Evolutionary conservation across 2,329 filamentous ascomycete species (phyloP), one percentile per base, ranked within the genome.

Genomic region (Sphaerostilbella broomeana): DNA sequence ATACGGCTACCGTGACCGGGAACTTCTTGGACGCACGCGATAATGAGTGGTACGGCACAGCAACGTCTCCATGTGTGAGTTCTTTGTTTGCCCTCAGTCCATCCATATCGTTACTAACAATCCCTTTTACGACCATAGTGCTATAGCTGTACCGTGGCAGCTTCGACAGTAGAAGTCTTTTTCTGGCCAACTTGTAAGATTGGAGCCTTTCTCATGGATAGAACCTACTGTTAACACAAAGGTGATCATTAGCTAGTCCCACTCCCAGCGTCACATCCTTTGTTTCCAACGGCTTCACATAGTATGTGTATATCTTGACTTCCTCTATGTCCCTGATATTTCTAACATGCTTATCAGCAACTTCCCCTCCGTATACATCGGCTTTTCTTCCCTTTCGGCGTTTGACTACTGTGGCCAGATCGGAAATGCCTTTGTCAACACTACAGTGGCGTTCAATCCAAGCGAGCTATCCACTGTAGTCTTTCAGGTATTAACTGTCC

Each of bases 111-210:
- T n/a, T n/a, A n/a, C n/a, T n/a, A n/a, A n/a, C n/a, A n/a, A n/a
- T n/a, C n/a, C n/a, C n/a, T 29, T 13, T 32, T 3, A n/a, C 11
- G 13, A n/a, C n/a, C 24, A 1, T 6, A 44, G 42, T 44, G 42
- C 11, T 40, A 40, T 5, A 41, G 38, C 18, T 44, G 42, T 18
- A 44, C 42, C 1, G 30, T 44, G 13, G 32, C 8, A 3, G 42
- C 42, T 11, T 41, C 38, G 1, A 44, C 42, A 3, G 42, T 44
- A n/a, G 42, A 44, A 10, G 25, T 44, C 9, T 44, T 44, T 27
- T 44, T 20, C 27, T 44, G 22, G 18, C 4, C 21, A n/a, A n/a
- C n/a, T n/a, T n/a, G n/a, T n/a, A n/a, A n/a, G n/a, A n/a, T n/a
- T n/a, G n/a, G n/a, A n/a, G n/a, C n/a, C n/a, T n/a, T n/a, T n/a